Conservation (phyloP, 305 asterid genomes). For the Rubia balearica region DNA sequence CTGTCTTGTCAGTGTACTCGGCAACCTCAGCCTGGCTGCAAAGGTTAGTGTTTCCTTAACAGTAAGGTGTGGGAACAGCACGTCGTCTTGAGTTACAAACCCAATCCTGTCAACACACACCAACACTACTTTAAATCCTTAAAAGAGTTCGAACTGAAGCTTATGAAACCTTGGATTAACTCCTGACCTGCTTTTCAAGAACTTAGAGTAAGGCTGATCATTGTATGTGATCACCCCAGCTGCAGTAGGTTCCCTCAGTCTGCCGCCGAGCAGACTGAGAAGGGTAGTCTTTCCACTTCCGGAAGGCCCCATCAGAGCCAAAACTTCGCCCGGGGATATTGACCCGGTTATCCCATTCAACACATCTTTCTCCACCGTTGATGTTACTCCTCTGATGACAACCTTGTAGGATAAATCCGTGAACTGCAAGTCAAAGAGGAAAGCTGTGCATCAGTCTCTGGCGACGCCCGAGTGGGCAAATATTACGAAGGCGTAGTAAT, state of each 20-base stretch:
- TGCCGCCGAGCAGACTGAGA: constrained; percentile 78
- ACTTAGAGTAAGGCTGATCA: constrained; percentile 72
- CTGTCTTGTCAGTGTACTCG: constrained; percentile 54
- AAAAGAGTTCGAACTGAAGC: background rate
- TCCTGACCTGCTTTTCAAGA: constrained; percentile 66
- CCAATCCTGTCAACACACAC: constrained; percentile 60
- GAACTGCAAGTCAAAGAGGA: constrained; percentile 50
- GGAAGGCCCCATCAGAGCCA: constrained; percentile 98
- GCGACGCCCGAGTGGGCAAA: background rate
- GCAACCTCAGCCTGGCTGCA: constrained; percentile 85
- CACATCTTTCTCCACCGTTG: constrained; percentile 71
- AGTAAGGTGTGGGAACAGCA: constrained; percentile 91
- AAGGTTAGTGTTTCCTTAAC: constrained; percentile 75
- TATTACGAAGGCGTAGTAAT: background rate
- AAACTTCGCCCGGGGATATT: constrained; percentile 82
- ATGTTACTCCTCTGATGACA: constrained; percentile 57
- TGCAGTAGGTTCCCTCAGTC: constrained; percentile 40
- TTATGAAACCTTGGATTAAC: too few species aligned
- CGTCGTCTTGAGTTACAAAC: constrained; percentile 93
- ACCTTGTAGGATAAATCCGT: constrained; percentile 81
- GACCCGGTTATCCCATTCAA: constrained; percentile 73
- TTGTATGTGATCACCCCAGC: constrained; percentile 75
- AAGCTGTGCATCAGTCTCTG: background rate
- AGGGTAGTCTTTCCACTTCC: constrained; percentile 95
- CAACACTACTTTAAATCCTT: background rate